A percentile compares a stretch with the other conserved stretches of the same genome.
Evolutionary conservation across 805 yeast genomes (phyloP).

Genomic region (Cyberlindnera subsufficiens): DNA sequence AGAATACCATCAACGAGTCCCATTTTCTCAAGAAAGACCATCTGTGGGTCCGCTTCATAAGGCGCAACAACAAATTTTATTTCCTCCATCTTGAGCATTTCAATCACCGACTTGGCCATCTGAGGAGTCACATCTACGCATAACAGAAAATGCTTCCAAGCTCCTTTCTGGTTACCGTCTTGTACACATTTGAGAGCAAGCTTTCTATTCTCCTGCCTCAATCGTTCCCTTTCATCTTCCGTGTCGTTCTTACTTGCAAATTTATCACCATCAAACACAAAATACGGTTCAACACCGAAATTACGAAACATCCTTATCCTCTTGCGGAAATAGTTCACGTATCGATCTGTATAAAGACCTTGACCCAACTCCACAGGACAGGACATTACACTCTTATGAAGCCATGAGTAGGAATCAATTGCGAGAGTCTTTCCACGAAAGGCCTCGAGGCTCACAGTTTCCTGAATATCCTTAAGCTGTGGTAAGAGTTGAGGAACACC

Average conservation of each 20-base stretch:
- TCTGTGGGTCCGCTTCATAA: constrained; percentile 96
- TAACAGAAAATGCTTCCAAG: constrained; percentile 65
- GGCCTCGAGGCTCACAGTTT: constrained; percentile 46
- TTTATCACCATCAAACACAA: constrained; percentile 91
- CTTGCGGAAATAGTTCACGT: constrained; percentile 62
- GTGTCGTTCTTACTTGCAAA: constrained; percentile 75
- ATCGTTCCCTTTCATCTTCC: constrained; percentile 54
- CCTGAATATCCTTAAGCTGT: constrained; percentile 70
- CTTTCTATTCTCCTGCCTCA: constrained; percentile 51
- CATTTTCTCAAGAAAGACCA: constrained; percentile 77
- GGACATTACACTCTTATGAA: constrained; percentile 76
- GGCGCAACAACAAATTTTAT: constrained; percentile 90
- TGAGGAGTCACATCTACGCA: constrained; percentile 84
- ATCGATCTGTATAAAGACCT: constrained; percentile 64
- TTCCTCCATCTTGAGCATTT: constrained; percentile 49
- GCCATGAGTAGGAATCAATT: constrained; percentile 96
- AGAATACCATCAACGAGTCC: constrained; percentile 81
- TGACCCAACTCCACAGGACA: constrained; percentile 81
- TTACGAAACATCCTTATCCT: constrained; percentile 57
- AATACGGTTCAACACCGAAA: constrained; percentile 71
- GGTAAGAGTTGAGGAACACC: constrained; percentile 82
- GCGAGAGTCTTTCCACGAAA: constrained; percentile 77
- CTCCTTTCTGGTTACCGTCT: constrained; percentile 52
- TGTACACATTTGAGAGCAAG: constrained; percentile 47
- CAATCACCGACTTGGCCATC: constrained; percentile 85